phyloP scores from a whole-genome alignment of 1,284 basidiomycete genomes.

The Ustilago nuda region DNA sequence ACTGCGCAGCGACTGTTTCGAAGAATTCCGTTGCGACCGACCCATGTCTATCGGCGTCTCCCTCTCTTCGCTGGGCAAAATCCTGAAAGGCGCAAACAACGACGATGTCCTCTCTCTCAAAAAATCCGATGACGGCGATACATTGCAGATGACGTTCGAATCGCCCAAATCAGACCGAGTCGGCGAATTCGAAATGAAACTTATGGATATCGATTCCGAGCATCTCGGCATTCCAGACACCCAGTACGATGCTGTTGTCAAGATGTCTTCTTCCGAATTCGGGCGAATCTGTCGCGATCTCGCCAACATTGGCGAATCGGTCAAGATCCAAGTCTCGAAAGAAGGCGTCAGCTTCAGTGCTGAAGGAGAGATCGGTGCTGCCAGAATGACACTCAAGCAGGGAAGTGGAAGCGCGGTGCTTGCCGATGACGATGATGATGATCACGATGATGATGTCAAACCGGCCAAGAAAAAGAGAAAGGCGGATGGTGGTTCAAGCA shows the following conservation, averaged over 20 bases:
- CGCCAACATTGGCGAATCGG: slow-evolving; percentile 89
- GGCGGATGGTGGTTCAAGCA: slow-evolving; percentile 27
- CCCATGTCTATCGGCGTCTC: slow-evolving; percentile 79
- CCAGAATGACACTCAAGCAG: slow-evolving; percentile 86
- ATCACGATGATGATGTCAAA: slow-evolving; percentile 62
- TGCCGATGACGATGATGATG: slow-evolving; percentile 64
- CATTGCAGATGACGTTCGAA: slow-evolving; percentile 90
- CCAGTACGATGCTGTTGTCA: slow-evolving; percentile 93
- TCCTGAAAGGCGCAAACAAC: slow-evolving; percentile 96
- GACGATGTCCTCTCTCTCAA: slow-evolving; percentile 93
- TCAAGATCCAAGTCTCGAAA: slow-evolving; percentile 94
- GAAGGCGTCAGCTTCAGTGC: slow-evolving; percentile 94
- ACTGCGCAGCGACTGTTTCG: slow-evolving; percentile 70
- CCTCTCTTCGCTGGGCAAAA: slow-evolving; percentile 89
- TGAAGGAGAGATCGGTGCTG: slow-evolving; percentile 95
- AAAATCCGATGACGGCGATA: slow-evolving; percentile 90
- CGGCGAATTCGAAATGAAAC: slow-evolving; percentile 98
- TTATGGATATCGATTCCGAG: slow-evolving; percentile 98
- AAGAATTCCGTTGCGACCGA: slow-evolving; percentile 87
- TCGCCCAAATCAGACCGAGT: slow-evolving; percentile 91
- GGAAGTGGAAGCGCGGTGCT: slow-evolving; percentile 70
- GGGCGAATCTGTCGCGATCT: slow-evolving; percentile 92
- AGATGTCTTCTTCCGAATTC: slow-evolving; percentile 88
- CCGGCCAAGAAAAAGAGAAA: slow-evolving; percentile 62
- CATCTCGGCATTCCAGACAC: slow-evolving; percentile 98